Base-by-base conservation (phyloP, 352 stramenopile genomes). In the Pythium dissimile region DNA sequence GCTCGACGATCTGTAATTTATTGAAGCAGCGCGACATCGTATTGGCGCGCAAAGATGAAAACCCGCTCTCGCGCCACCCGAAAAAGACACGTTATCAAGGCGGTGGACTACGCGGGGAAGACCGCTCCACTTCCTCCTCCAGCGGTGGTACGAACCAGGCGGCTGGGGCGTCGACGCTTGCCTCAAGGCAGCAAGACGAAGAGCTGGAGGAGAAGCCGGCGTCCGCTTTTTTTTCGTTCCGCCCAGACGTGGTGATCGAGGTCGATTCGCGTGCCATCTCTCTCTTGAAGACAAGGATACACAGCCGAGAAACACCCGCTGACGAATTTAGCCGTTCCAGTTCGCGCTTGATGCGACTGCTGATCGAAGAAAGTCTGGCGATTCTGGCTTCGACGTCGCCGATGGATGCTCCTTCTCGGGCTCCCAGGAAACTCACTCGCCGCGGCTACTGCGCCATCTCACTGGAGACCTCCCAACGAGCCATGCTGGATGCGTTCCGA, bases 1-100 rank as follows among this genome's bases (percentile, higher is more conserved):
- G 77, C 13, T 69, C 74, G 26, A 72, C 76, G 3, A 81, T 86
- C 44, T 84, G 74, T 49, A 83, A 86, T 30, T 44, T 86, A 8
- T 79, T 72, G 51, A 81, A 84, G 26, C 67, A 81, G 11, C 69
- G 66, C 9, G 60, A 77, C n/a, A 27, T 64, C 1, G 67, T 85
- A 1, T 26, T 78, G 6, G 66, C 73, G 3, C 67, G 76, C 9
- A 45, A 54, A 28, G 47, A 78, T 38, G 66, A 74, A 56, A 60
- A 86, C 41, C 69, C 72, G 24, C 42, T 81, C 18, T 67, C 65
- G 0, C 80, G 79, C 28, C 73, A 82, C 26, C 70, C 72, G 4
- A 73, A 73, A 50, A 59, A 41, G 20, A 37, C 13, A 5, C 48
- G 48, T 44, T n/a, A n/a, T n/a, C n/a, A n/a, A n/a, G n/a, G n/a